These are phyloP conservation scores for Fusarium luffae DNA, from an alignment of 2,329 filamentous ascomycete genomes.

Conservation along the genomic window DNA sequence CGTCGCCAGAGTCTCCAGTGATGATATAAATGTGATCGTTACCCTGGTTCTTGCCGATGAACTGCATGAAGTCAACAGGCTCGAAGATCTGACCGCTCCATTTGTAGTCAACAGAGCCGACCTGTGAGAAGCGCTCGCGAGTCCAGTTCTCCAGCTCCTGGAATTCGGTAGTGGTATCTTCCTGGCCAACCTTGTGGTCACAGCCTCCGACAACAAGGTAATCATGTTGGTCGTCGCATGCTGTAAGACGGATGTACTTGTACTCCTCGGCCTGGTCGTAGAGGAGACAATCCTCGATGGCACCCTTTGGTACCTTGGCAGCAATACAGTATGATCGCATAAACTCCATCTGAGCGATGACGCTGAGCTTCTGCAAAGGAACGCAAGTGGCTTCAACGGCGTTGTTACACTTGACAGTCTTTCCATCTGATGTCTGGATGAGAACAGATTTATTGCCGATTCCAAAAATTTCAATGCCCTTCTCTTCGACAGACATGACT, in stretches of 20 bases:
- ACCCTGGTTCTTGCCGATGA: constrained; percentile 66
- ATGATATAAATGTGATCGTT: constrained; percentile 63
- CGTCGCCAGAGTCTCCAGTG: constrained; percentile 68
- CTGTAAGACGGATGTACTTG: constrained; percentile 65
- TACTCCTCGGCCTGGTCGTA: constrained; percentile 66
- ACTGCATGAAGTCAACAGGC: constrained; percentile 65
- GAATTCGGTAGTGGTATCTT: constrained; percentile 58
- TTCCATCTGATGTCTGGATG: constrained; percentile 58
- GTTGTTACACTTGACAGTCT: constrained; percentile 59
- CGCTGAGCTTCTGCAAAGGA: constrained; percentile 65
- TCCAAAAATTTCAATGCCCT: constrained; percentile 48
- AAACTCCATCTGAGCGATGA: constrained; percentile 64
- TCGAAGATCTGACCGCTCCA: constrained; percentile 70
- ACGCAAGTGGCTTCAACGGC: constrained; percentile 66
- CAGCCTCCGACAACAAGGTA: constrained; percentile 67
- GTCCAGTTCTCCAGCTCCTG: constrained; percentile 64
- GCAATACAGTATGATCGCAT: constrained; percentile 68
- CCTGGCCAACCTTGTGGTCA: constrained; percentile 69
- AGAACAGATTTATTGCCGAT: constrained; percentile 53
- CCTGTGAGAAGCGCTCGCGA: constrained; percentile 62
- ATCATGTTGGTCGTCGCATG: constrained; percentile 63
- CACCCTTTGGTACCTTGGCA: constrained; percentile 62
- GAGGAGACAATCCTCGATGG: constrained; percentile 64
- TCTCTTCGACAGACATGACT: constrained; percentile 59
- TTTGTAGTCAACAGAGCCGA: constrained; percentile 61